Percentiles rank a stretch among this genome's conserved stretches.
These are phyloP conservation scores for bread wheat (Triticum aestivum) DNA, from an alignment of 176 grass and related monocot genomes.

Conservation along the genomic window IWGSC_CS_RefSeq_v2.1 NC_057803.1:104360686-104361185, in stretches of 20 bases:
- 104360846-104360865: slow-evolving; percentile 36
- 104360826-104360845: neutral
- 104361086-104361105: slow-evolving; percentile 55
- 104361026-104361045: neutral
- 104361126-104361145: neutral
- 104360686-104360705: neutral
- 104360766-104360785: neutral
- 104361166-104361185: neutral
- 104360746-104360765: no score
- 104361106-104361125: neutral
- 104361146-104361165: slow-evolving; percentile 36
- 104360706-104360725: neutral
- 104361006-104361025: neutral
- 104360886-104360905: slow-evolving; percentile 20
- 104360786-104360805: neutral
- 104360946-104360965: slow-evolving; percentile 22
- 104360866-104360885: slow-evolving; percentile 59
- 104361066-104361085: slow-evolving; percentile 28
- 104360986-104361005: neutral
- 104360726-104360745: neutral
- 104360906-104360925: slow-evolving; percentile 28
- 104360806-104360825: no score
- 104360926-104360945: neutral
- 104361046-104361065: slow-evolving; percentile 10
- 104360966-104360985: neutral